Evolutionary conservation across 2,329 filamentous ascomycete genomes (phyloP).

Genomic region (Apiospora sp.): DNA sequence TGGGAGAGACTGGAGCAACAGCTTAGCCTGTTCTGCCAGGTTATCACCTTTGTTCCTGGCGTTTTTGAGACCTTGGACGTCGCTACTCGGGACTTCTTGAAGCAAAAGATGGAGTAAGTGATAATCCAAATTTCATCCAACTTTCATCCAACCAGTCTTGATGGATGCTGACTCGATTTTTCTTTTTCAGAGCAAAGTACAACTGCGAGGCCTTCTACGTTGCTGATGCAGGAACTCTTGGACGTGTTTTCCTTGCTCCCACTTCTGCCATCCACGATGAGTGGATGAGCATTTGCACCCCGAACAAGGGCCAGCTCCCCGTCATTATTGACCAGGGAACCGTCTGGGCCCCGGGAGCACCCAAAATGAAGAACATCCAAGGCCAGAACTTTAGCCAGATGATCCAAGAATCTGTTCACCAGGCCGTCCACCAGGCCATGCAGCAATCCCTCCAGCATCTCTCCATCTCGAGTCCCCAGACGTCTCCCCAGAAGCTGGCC

Average conservation of each 20-base stretch:
- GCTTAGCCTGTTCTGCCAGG: conserved; percentile 3
- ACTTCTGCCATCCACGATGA: neutral
- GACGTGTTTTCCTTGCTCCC: conserved; percentile 9
- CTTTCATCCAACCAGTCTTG: neutral
- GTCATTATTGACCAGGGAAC: neutral
- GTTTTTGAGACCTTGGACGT: neutral
- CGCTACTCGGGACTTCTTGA: neutral
- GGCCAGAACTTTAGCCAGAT: neutral
- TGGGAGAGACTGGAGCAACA: conserved; percentile 4
- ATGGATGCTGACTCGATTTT: neutral
- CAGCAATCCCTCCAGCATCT: neutral
- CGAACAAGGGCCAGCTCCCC: neutral
- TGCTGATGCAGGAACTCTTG: neutral
- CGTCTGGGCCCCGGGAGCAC: neutral
- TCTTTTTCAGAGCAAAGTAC: neutral
- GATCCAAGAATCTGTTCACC: neutral
- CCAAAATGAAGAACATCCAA: neutral
- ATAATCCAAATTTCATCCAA: neutral
- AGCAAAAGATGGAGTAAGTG: conserved; percentile 22
- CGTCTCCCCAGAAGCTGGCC: neutral
- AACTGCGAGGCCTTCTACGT: neutral
- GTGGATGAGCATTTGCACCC: neutral
- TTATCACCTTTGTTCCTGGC: neutral
- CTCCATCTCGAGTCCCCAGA: neutral
- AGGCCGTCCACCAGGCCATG: neutral